Conservation (phyloP, 768 basidiomycete species). For the Trametes sanguinea region DNA sequence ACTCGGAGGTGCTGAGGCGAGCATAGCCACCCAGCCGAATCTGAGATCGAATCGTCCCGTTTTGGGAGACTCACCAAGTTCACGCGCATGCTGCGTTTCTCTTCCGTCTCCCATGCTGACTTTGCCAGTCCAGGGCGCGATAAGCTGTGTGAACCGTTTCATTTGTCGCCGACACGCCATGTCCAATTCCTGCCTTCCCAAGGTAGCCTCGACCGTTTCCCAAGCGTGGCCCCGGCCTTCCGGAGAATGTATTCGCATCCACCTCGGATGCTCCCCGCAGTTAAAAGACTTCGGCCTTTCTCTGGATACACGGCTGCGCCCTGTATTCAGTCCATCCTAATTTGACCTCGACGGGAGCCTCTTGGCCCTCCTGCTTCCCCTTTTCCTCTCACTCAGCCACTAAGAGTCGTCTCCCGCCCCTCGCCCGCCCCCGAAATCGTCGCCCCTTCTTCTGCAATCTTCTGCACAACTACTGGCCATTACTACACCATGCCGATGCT, state of each 20-base stretch:
- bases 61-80: neutral
- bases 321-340: slow-evolving; percentile 27
- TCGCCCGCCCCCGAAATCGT: neutral
- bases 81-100: neutral
- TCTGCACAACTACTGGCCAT: neutral
- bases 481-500: slow-evolving; percentile 25
- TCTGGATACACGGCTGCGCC: slow-evolving; percentile 28
- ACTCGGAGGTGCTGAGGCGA: neutral
- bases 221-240: slow-evolving; percentile 24
- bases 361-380: slow-evolving; percentile 7
- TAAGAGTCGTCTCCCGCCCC: neutral
- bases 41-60: slow-evolving; percentile 12
- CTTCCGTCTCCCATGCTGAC: slow-evolving; percentile 16
- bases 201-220: slow-evolving; percentile 26
- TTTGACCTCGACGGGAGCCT: slow-evolving; percentile 22
- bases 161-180: slow-evolving; percentile 24
- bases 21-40: slow-evolving; percentile 16
- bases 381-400: slow-evolving; percentile 5
- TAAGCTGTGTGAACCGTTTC: slow-evolving; percentile 28
- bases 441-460: neutral
- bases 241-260: slow-evolving; percentile 32
- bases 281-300: slow-evolving; percentile 33
- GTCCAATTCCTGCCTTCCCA: slow-evolving; percentile 22
- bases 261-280: slow-evolving; percentile 33
- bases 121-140: slow-evolving; percentile 21